Evolutionary conservation across 176 grass and related monocot species (phyloP).

Genomic region (Rhynchospora pubera): DNA sequence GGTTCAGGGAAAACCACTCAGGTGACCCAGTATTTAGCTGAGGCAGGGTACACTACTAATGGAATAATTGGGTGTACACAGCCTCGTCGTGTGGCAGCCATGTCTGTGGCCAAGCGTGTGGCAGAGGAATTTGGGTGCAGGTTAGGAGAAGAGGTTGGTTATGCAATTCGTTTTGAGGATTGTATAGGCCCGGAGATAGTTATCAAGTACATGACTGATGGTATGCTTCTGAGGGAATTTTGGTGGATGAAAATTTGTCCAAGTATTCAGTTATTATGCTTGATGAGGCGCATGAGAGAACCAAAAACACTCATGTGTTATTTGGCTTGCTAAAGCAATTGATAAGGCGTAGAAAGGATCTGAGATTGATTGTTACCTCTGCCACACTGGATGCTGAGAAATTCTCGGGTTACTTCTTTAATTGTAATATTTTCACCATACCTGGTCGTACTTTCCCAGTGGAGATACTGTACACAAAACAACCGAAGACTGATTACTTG

Average conservation of each 20-base stretch:
- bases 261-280: constrained; percentile 95
- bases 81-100: constrained; percentile 85
- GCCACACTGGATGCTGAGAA: constrained; percentile 97
- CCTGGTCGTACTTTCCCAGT: constrained; percentile 94
- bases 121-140: constrained; percentile 93
- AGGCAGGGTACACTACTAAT: constrained; percentile 76
- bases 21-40: constrained; percentile 83
- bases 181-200: constrained; percentile 79
- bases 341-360: constrained; percentile 75
- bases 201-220: constrained; percentile 98
- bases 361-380: constrained; percentile 94
- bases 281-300: constrained; percentile 98
- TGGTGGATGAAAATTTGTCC: constrained; percentile 79
- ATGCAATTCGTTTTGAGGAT: constrained; percentile 93
- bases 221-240: constrained; percentile 94
- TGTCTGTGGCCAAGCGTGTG: constrained; percentile 92
- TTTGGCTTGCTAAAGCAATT: constrained; percentile 88
- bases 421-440: constrained; percentile 98
- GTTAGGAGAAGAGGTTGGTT: constrained; percentile 88
- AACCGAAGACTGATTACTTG: constrained; percentile 84
- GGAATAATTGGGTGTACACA: constrained; percentile 96
- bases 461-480: constrained; percentile 93
- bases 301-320: constrained; percentile 82
- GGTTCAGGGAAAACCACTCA: constrained; percentile 94
- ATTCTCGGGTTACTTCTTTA: constrained; percentile 95